These are phyloP conservation scores for Acer yangbiense DNA, from an alignment of 345 rosid species.

Conservation along the genomic window DNA sequence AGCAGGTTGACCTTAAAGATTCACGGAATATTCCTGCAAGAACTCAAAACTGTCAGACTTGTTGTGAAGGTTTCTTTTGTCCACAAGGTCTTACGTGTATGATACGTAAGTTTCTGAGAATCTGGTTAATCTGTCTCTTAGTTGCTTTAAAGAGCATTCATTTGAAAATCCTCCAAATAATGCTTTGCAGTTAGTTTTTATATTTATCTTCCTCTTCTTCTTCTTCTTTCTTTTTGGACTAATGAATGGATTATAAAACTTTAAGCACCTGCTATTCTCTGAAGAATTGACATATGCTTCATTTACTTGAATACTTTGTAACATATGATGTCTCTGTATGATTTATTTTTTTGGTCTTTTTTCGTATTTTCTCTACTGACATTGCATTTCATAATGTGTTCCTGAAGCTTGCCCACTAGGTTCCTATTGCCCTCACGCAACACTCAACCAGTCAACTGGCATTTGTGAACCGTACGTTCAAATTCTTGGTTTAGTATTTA, in stretches of 20 bases:
- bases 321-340: background rate
- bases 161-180: slow-evolving; percentile 8
- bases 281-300: slow-evolving; percentile 6
- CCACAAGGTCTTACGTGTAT: slow-evolving; percentile 94
- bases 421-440: slow-evolving; percentile 63
- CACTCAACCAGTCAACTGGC: slow-evolving; percentile 47
- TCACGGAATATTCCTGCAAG: slow-evolving; percentile 62
- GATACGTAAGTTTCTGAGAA: slow-evolving; percentile 68
- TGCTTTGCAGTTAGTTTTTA: background rate
- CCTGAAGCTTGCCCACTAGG: slow-evolving; percentile 75
- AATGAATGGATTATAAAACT: background rate
- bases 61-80: slow-evolving; percentile 94
- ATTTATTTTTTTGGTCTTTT: background rate
- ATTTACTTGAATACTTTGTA: background rate
- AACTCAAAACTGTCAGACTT: slow-evolving; percentile 59
- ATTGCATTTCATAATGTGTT: slow-evolving; percentile 14
- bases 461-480: slow-evolving; percentile 70
- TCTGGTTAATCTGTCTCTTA: background rate
- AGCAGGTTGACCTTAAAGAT: slow-evolving; percentile 54
- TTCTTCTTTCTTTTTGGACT: background rate
- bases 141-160: background rate
- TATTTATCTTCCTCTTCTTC: background rate
- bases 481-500: slow-evolving; percentile 9
- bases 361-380: background rate
- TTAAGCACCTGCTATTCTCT: background rate